Evolutionary conservation across 495 filamentous ascomycete species (phyloP).

Genomic region (Penicillium mononematosum): DNA sequence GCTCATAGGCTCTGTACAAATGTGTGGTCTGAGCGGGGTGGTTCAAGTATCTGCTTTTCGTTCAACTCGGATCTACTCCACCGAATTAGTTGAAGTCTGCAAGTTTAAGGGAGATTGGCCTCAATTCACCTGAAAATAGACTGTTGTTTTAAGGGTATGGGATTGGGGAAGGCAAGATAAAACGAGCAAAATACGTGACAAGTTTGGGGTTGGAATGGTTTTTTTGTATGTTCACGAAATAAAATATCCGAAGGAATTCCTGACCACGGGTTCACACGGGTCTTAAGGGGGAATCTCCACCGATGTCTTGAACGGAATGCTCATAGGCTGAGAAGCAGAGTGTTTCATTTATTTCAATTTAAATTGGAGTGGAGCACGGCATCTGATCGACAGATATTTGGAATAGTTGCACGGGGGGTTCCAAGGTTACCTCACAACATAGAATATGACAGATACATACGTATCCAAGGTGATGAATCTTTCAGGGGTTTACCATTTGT

Average conservation of each 20-base stretch:
- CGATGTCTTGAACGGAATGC: slow-evolving; percentile 7
- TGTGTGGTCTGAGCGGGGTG: slow-evolving; percentile 1
- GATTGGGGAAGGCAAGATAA: neutral
- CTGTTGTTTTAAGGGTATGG: neutral
- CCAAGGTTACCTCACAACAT: too few species aligned
- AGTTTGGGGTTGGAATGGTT: slow-evolving; percentile 7
- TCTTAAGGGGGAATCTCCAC: slow-evolving; percentile 24
- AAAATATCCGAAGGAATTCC: neutral
- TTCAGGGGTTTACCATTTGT: too few species aligned
- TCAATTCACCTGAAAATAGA: neutral
- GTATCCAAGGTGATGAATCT: too few species aligned
- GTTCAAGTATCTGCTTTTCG: slow-evolving; percentile 2
- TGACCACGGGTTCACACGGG: slow-evolving; percentile 1
- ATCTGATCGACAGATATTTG: slow-evolving; percentile 6
- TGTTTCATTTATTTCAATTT: slow-evolving; percentile 24
- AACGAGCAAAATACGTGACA: neutral
- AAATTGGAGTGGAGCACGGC: slow-evolving; percentile 16
- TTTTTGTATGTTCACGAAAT: slow-evolving; percentile 18
- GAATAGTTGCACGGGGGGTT: neutral
- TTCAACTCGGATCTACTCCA: slow-evolving; percentile 8
- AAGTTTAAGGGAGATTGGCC: neutral
- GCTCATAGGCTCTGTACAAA: neutral
- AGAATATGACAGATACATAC: too few species aligned
- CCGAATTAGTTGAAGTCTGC: neutral
- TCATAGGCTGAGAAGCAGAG: slow-evolving; percentile 7